Conservation (phyloP, 306 rosid species). For the Vigna mungo region DNA sequence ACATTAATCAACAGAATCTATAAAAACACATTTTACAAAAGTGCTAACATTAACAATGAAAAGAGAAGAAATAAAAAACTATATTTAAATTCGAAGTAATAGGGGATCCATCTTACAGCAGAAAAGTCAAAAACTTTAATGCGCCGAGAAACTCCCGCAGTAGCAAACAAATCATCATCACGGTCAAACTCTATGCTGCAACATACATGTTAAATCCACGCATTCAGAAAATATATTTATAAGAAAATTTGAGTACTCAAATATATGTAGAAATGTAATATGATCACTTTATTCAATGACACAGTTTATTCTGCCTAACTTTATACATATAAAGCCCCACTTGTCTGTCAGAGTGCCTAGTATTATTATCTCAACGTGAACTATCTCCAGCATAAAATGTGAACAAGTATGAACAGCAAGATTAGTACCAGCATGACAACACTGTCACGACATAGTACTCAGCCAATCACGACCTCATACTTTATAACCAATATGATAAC, state of each 20-base stretch:
- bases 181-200: constrained; percentile 98
- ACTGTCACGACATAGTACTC: not conserved
- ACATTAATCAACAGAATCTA: constrained; percentile 23
- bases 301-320: constrained; percentile 29
- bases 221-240: constrained; percentile 31
- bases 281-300: constrained; percentile 22
- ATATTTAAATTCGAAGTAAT: not conserved
- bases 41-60: constrained; percentile 7
- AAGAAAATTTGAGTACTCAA: constrained; percentile 16
- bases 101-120: constrained; percentile 60
- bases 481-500: constrained; percentile 11
- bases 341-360: constrained; percentile 19
- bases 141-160: constrained; percentile 98
- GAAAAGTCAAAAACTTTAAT: constrained; percentile 96
- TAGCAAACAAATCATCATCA: constrained; percentile 92
- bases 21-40: constrained; percentile 6
- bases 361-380: constrained; percentile 32
- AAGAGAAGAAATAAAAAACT: constrained; percentile 12
- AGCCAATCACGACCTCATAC: constrained; percentile 8
- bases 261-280: not conserved
- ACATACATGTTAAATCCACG: constrained; percentile 44
- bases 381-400: constrained; percentile 1
- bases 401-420: too few species aligned
- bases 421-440: not conserved
- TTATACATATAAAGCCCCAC: not conserved